Evolutionary conservation across 768 basidiomycete species (phyloP), one percentile per base, ranked within the genome.

Genomic region (Agrocybe chaxingu): DNA sequence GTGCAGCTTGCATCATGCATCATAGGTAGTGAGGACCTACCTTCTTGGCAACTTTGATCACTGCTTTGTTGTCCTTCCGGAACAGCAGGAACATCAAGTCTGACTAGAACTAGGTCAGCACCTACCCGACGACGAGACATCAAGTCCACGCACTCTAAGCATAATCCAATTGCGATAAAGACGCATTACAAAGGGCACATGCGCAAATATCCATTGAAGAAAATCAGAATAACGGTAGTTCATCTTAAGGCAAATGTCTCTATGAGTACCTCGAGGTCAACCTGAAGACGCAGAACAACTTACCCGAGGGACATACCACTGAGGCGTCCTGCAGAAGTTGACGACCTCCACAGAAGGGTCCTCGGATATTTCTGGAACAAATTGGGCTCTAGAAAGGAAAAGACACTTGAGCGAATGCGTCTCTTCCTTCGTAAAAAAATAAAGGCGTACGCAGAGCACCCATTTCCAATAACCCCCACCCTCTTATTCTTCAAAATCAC

Each of bases 401-500:
- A 43, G 35, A 49, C 30, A 55, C 32, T 61, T 24, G 45, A 35
- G 47, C 24, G 12, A 16, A 24, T 3, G 11, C 18, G 18, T 38
- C 7, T 35, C 7, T 13, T 34, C n/a, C 54, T 51, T 37, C 36
- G 3, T 37, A 24, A 42, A 47, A 38, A 51, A 50, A 57, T 54
- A 19, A 55, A 53, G 19, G 70, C 74, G 57, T 58, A 82, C 74
- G 75, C 82, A 37, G 79, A 81, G 53, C 77, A 82, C 3, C 81
- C 84, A 58, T 84, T 84, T 35, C 83, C 84, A 58, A 85, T 77
- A 10, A 85, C 77, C 1, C 78, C 82, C 6, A 87, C 73, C 24
- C 71, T 67, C 63, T 81, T 82, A 1, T 75, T 76, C 50, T 66
- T 66, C 48, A 85, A 59, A 39, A 71, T 60, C 12, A 84, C 72